phyloP scores from a whole-genome alignment of 2,329 filamentous ascomycete genomes.

The Metarhizium sp. region DNA sequence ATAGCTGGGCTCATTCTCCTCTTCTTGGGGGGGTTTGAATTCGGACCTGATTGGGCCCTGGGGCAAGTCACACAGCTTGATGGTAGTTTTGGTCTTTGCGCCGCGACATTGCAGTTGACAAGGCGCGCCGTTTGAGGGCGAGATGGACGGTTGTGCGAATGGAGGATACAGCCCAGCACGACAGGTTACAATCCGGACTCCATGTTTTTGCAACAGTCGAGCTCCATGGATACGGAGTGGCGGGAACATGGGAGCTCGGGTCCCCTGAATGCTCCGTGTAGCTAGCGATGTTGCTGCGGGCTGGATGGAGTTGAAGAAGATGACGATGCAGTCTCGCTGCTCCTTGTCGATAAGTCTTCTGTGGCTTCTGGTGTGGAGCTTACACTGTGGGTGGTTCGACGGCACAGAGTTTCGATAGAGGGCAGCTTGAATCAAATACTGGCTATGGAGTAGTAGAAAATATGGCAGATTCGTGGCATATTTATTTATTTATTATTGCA shows the following conservation, averaged over 20 bases:
- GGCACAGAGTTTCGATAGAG: no score
- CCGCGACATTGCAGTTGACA: constrained; percentile 24
- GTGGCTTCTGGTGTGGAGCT: no score
- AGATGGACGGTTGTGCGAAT: neutral
- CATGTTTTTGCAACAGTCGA: constrained; percentile 2
- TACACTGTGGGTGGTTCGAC: no score
- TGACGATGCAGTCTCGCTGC: no score
- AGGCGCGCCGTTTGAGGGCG: neutral
- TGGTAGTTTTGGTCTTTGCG: constrained; percentile 44
- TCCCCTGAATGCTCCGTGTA: neutral
- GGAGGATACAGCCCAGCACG: neutral
- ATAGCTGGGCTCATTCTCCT: constrained; percentile 48
- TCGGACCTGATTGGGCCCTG: constrained; percentile 34
- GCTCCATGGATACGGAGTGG: constrained; percentile 2
- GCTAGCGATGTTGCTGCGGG: neutral
- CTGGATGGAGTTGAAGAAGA: neutral
- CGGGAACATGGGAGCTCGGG: constrained; percentile 10
- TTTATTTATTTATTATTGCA: neutral
- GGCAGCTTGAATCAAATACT: no score
- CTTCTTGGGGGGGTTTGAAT: constrained; percentile 22
- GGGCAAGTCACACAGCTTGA: constrained; percentile 48
- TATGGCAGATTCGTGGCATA: no score
- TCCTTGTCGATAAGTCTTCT: no score
- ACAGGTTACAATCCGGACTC: neutral
- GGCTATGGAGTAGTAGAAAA: no score